These are phyloP conservation scores for Eutypa lata DNA, from an alignment of 2,329 filamentous ascomycete genomes.

Conservation along the genomic window DNA sequence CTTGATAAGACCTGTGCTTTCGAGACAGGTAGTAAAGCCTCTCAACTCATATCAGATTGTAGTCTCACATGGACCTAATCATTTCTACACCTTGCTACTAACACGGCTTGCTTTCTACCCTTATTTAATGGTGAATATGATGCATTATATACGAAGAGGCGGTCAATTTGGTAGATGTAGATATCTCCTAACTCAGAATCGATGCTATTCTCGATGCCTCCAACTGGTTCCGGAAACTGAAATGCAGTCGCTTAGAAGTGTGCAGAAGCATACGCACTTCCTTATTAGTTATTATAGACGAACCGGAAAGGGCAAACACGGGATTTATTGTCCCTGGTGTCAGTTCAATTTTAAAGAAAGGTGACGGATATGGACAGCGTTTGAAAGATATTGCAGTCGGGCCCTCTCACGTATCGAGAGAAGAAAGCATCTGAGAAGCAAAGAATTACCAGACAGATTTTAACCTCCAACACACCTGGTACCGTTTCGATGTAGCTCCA, in stretches of 20 bases:
- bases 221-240: background rate
- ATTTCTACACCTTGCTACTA: background rate
- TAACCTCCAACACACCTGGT: too few species aligned
- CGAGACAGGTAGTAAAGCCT: background rate
- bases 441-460: too few species aligned
- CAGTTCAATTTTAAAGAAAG: background rate
- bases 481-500: too few species aligned
- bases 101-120: background rate
- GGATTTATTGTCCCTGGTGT: background rate
- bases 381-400: background rate
- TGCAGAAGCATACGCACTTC: background rate
- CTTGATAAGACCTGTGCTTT: too few species aligned
- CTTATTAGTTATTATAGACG: background rate
- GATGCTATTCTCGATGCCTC: background rate
- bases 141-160: background rate
- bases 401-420: too few species aligned
- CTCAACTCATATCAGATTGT: background rate
- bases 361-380: background rate
- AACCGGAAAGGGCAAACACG: background rate
- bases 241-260: background rate
- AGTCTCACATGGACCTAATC: background rate
- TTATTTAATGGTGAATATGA: background rate
- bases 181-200: background rate
- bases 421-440: too few species aligned
- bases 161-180: background rate